These are phyloP conservation scores for Globisporangium recalcitrans DNA, from an alignment of 352 stramenopile species.

Conservation along the genomic window DNA sequence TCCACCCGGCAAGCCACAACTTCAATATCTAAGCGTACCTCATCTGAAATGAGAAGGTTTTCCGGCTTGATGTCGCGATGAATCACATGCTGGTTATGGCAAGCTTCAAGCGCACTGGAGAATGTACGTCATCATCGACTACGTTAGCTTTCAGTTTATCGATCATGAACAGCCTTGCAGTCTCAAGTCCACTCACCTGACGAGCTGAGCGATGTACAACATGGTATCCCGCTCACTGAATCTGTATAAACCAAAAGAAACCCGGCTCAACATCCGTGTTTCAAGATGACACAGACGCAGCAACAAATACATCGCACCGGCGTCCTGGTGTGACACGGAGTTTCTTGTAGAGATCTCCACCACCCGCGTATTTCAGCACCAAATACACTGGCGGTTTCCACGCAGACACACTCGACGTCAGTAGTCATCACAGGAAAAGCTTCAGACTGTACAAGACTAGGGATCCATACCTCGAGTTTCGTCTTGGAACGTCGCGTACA, in stretches of 20 bases:
- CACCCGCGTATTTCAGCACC: conserved; percentile 81
- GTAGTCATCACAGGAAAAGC: background rate
- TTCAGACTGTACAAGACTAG: background rate
- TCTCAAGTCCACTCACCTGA: conserved; percentile 30
- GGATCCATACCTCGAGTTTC: conserved; percentile 39
- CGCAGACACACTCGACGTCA: background rate
- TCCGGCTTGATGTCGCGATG: conserved; percentile 96
- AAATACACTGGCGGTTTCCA: conserved; percentile 56
- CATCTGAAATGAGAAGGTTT: conserved; percentile 87
- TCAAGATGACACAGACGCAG: background rate
- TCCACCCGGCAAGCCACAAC: background rate
- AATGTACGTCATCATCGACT: background rate
- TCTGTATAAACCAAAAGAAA: conserved; percentile 14
- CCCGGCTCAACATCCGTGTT: background rate
- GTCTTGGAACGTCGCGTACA: conserved; percentile 86
- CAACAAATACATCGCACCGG: conserved; percentile 22
- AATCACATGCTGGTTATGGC: conserved; percentile 82
- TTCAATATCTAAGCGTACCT: conserved; percentile 23
- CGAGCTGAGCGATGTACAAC: conserved; percentile 65
- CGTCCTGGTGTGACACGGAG: conserved; percentile 43
- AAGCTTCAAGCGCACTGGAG: conserved; percentile 50
- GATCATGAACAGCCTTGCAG: too few relatives aligned
- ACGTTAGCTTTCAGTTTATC: background rate
- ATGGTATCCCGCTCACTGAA: conserved; percentile 64
- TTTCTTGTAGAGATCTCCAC: conserved; percentile 84